These are phyloP conservation scores for Clonostachys byssicola DNA, from an alignment of 2,329 filamentous ascomycete genomes.

Conservation along the genomic window DNA sequence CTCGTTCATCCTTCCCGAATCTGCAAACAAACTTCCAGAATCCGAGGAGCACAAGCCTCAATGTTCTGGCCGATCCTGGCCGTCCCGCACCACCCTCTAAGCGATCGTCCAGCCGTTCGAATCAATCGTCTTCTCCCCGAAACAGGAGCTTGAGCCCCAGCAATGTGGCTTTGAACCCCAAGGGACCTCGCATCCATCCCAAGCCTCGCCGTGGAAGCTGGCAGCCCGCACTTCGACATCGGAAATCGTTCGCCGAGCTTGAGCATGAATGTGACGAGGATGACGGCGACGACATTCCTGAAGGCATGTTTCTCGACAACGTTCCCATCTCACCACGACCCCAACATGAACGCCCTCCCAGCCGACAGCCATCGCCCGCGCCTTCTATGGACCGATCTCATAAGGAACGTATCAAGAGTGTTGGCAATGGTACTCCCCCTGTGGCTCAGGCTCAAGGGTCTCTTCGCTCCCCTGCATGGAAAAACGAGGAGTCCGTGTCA, in stretches of 20 bases:
- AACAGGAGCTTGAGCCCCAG: constrained; percentile 47
- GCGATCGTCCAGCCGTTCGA: constrained; percentile 13
- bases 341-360: constrained; percentile 48
- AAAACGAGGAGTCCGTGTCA: constrained; percentile 26
- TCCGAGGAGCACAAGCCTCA: constrained; percentile 45
- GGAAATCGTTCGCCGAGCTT: constrained; percentile 66
- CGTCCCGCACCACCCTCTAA: constrained; percentile 17
- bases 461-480: constrained; percentile 53
- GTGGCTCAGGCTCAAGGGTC: constrained; percentile 56
- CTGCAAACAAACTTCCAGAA: constrained; percentile 43
- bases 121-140: constrained; percentile 30
- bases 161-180: constrained; percentile 36
- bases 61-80: constrained; percentile 27
- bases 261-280: constrained; percentile 76
- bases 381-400: constrained; percentile 47
- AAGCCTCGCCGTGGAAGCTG: constrained; percentile 61
- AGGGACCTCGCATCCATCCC: constrained; percentile 29
- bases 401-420: constrained; percentile 47
- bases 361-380: constrained; percentile 46
- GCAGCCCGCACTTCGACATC: constrained; percentile 55
- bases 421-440: constrained; percentile 62
- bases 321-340: constrained; percentile 76
- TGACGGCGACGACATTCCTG: constrained; percentile 73
- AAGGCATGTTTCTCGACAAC: constrained; percentile 76
- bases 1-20: constrained; percentile 38